These are phyloP conservation scores for Penicillium sp. DNA, from an alignment of 2,329 filamentous ascomycete genomes.

Conservation along the genomic window DNA sequence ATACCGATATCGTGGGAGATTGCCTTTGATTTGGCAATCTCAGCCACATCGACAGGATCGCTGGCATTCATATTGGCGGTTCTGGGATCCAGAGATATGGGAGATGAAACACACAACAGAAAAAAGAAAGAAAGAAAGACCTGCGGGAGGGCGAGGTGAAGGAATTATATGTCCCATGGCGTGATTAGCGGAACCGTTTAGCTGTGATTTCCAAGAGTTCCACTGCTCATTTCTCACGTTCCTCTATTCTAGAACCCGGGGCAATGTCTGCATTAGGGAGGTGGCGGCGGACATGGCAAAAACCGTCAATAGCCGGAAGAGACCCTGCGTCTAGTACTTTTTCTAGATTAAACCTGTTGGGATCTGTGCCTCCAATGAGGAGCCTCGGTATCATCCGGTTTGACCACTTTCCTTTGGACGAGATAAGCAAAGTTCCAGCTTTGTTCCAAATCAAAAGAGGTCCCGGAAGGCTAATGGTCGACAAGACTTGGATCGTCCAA, in stretches of 20 bases:
- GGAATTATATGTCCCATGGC: constrained; percentile 8
- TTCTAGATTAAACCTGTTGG: neutral
- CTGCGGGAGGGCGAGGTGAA: neutral
- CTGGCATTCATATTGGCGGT: constrained; percentile 27
- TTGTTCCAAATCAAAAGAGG: neutral
- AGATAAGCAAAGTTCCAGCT: constrained; percentile 1
- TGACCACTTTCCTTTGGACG: neutral
- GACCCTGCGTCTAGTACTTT: constrained; percentile 7
- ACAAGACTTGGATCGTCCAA: constrained; percentile 2
- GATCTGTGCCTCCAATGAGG: neutral
- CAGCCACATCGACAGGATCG: constrained; percentile 28
- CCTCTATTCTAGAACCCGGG: constrained; percentile 4
- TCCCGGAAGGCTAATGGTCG: constrained; percentile 1
- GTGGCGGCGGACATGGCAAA: neutral
- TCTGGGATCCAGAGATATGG: neutral
- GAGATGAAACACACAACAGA: neutral
- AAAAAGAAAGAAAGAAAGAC: constrained; percentile 2
- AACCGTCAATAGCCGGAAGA: constrained; percentile 16
- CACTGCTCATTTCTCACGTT: neutral
- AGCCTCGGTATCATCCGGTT: neutral
- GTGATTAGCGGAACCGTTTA: neutral
- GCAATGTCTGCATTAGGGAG: constrained; percentile 3
- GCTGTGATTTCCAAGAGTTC: neutral
- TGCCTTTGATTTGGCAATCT: constrained; percentile 26
- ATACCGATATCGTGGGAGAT: constrained; percentile 18